phyloP scores from a whole-genome alignment of 1,284 basidiomycete species.

The Amylostereum chailletii region DNA sequence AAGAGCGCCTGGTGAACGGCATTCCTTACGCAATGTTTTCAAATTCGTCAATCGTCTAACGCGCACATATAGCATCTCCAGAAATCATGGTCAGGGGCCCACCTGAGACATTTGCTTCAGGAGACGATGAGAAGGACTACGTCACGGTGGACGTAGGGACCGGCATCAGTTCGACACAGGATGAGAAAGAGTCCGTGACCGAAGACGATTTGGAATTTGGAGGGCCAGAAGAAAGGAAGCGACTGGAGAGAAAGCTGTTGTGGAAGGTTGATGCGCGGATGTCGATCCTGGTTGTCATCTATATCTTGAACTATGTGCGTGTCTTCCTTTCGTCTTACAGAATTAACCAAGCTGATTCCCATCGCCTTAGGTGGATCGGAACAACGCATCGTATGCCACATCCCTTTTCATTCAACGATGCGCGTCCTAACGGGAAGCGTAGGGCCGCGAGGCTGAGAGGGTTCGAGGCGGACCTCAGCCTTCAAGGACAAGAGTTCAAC shows the following conservation, averaged over 20 bases:
- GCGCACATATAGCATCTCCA: too few species aligned
- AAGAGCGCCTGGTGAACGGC: too few species aligned
- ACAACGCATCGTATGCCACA: conserved; percentile 47
- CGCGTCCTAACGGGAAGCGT: not conserved
- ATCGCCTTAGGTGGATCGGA: conserved; percentile 46
- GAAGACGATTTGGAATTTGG: not conserved
- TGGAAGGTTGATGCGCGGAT: conserved; percentile 40
- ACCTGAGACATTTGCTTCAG: too few species aligned
- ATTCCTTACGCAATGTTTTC: too few species aligned
- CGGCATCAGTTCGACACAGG: too few species aligned
- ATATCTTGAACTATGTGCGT: conserved; percentile 45
- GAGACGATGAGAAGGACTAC: too few species aligned
- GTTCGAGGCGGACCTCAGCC: conserved; percentile 60
- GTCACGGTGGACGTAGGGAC: too few species aligned
- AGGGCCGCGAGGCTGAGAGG: conserved; percentile 62
- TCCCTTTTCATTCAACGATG: not conserved
- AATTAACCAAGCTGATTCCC: too few species aligned
- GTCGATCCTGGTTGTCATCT: conserved; percentile 42
- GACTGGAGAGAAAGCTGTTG: conserved; percentile 36
- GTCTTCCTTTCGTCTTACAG: conserved; percentile 1
- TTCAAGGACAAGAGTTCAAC: conserved; percentile 58
- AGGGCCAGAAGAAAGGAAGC: conserved; percentile 26
- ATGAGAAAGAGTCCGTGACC: too few species aligned
- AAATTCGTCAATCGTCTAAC: too few species aligned
- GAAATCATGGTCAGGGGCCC: too few species aligned